phyloP scores from a whole-genome alignment of 2,329 filamentous ascomycete genomes.

The Paecilomyces sp. region DNA sequence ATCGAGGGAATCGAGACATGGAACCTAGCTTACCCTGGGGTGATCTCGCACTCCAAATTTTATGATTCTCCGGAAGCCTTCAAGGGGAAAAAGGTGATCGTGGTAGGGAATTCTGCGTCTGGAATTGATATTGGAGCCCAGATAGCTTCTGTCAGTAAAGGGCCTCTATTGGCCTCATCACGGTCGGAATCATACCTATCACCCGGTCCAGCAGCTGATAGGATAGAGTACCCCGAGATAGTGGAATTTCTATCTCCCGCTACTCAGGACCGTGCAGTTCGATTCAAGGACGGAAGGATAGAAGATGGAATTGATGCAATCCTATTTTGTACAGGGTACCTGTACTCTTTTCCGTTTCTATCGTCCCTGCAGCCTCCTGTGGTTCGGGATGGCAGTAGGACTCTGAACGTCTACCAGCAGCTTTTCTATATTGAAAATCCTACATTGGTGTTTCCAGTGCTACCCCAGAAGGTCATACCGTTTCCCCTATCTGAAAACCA shows the following conservation, averaged over 20 bases:
- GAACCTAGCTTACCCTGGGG: slow-evolving; percentile 50
- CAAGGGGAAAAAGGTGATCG: slow-evolving; percentile 63
- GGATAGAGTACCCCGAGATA: slow-evolving; percentile 52
- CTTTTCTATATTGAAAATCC: slow-evolving; percentile 69
- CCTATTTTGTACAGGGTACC: slow-evolving; percentile 83
- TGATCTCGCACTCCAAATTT: slow-evolving; percentile 69
- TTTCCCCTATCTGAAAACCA: slow-evolving; percentile 77
- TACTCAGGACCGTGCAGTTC: slow-evolving; percentile 50
- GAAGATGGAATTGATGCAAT: slow-evolving; percentile 66
- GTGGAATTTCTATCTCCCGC: slow-evolving; percentile 46
- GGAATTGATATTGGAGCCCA: slow-evolving; percentile 78
- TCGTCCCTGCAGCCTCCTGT: slow-evolving; percentile 45
- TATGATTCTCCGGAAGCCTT: slow-evolving; percentile 64
- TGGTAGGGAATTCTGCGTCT: slow-evolving; percentile 79
- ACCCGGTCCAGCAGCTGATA: slow-evolving; percentile 38
- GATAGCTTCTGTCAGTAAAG: slow-evolving; percentile 54
- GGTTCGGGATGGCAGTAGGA: slow-evolving; percentile 61
- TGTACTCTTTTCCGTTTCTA: slow-evolving; percentile 75
- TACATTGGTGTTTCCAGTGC: slow-evolving; percentile 67
- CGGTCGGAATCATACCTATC: slow-evolving; percentile 44
- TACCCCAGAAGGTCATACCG: slow-evolving; percentile 81
- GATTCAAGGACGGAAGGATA: slow-evolving; percentile 58
- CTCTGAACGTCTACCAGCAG: slow-evolving; percentile 70
- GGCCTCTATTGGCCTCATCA: slow-evolving; percentile 59
- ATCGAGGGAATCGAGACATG: slow-evolving; percentile 56